Percentiles rank a stretch among this genome's conserved stretches.
phyloP scores from a whole-genome alignment of 192 early-diverging fungal genomes.

The Coemansia sp. region DNA sequence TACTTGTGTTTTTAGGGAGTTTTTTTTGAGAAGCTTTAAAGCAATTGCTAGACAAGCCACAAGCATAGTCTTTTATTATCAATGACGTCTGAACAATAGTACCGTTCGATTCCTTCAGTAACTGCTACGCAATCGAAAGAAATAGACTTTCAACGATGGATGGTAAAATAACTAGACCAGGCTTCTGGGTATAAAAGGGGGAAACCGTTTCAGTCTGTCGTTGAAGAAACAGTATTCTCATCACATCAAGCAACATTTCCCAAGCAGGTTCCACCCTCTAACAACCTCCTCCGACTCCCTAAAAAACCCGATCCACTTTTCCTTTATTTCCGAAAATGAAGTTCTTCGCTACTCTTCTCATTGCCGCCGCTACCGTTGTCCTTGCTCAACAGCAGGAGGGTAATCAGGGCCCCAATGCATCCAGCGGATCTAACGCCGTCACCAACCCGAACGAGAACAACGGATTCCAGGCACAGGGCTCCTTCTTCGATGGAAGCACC shows the following conservation, averaged over 20 bases:
- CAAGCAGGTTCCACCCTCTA: no score
- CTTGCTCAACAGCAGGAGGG: conserved; percentile 45
- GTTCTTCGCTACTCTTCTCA: conserved; percentile 52
- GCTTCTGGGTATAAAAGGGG: no score
- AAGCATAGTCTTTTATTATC: no score
- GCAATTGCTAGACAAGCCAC: no score
- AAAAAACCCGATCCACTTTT: neutral
- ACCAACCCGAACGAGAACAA: conserved; percentile 51
- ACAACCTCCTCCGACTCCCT: neutral
- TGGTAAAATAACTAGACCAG: no score
- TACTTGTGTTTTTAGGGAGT: conserved; percentile 4
- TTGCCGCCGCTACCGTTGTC: conserved; percentile 51
- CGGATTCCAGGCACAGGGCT: conserved; percentile 43
- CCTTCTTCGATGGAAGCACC: conserved; percentile 20
- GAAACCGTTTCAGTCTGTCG: no score
- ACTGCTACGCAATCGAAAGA: no score
- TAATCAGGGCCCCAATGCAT: conserved; percentile 24
- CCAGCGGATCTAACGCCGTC: conserved; percentile 32
- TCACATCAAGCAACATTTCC: no score
- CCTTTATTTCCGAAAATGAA: conserved; percentile 24
- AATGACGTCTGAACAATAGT: no score
- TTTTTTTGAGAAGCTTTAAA: neutral
- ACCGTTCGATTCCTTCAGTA: no score
- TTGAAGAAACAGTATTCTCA: no score
- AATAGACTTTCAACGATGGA: no score